Conservation (phyloP, 257 asterid genomes). For the Asclepias syriaca region DNA sequence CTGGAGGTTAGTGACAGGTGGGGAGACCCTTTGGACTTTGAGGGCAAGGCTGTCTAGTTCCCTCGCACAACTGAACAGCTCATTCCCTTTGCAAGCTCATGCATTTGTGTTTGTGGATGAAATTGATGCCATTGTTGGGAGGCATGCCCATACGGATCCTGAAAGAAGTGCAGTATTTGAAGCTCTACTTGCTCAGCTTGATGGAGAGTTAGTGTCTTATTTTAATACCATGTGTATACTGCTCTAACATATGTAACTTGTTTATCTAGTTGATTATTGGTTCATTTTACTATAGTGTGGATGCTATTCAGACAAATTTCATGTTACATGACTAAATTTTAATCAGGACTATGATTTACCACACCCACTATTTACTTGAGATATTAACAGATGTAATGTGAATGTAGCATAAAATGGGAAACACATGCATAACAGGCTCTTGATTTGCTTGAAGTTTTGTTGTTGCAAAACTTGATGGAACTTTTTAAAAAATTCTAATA, state of each 20-base stretch:
- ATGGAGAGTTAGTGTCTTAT: constrained; percentile 79
- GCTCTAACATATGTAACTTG: neutral
- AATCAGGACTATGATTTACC: neutral
- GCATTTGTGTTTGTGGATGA: constrained; percentile 93
- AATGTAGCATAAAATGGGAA: neutral
- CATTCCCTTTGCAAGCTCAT: constrained; percentile 70
- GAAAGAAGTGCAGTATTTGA: constrained; percentile 79
- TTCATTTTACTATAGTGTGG: neutral
- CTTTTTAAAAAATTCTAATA: neutral
- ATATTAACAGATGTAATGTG: neutral
- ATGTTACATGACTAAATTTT: neutral
- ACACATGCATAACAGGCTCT: neutral
- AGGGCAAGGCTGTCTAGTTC: no score
- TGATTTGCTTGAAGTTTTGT: neutral
- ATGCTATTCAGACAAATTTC: neutral
- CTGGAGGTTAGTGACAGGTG: no score
- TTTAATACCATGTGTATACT: constrained; percentile 12
- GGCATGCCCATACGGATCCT: constrained; percentile 83
- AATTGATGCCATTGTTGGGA: constrained; percentile 99
- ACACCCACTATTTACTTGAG: neutral
- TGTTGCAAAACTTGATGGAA: neutral
- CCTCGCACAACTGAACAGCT: constrained; percentile 12
- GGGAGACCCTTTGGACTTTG: no score
- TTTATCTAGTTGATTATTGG: neutral
- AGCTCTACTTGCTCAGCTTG: constrained; percentile 90